Percentiles rank a stretch among this genome's conserved stretches.
Conservation (phyloP, 164 flowering plant species). For the Cinnamomum chago region DNA sequence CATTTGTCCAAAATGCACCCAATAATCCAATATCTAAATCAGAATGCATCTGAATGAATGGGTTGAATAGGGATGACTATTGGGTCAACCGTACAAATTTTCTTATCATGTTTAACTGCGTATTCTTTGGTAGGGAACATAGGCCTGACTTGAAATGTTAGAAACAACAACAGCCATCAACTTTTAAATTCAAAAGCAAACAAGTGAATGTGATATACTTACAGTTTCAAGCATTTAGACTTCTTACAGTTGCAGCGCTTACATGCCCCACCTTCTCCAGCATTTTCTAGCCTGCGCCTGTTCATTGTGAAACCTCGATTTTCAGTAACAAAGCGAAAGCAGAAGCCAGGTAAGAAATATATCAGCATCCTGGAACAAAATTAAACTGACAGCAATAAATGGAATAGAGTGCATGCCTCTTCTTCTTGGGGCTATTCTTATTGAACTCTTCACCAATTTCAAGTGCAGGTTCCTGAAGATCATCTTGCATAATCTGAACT, state of each 20-base stretch:
- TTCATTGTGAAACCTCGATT: conserved; percentile 12
- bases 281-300: conserved; percentile 61
- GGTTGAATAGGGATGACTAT: too few species aligned
- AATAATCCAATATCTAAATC: too few species aligned
- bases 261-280: conserved; percentile 62
- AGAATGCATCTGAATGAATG: too few species aligned
- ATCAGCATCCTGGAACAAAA: background rate
- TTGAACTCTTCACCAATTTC: conserved; percentile 45
- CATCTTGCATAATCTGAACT: conserved; percentile 36
- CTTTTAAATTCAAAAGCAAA: background rate
- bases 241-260: conserved; percentile 95
- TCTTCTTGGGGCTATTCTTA: conserved; percentile 78
- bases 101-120: background rate
- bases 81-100: background rate
- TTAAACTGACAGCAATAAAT: background rate
- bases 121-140: background rate
- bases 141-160: background rate
- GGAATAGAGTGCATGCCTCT: conserved; percentile 42
- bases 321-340: background rate
- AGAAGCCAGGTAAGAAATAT: background rate
- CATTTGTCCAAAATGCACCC: too few species aligned
- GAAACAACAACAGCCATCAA: background rate
- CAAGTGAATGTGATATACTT: conserved; percentile 32
- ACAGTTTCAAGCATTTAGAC: conserved; percentile 97
- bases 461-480: conserved; percentile 32